phyloP scores from a whole-genome alignment of 1,284 basidiomycete species.

The Ustanciosporium gigantosporum region DNA sequence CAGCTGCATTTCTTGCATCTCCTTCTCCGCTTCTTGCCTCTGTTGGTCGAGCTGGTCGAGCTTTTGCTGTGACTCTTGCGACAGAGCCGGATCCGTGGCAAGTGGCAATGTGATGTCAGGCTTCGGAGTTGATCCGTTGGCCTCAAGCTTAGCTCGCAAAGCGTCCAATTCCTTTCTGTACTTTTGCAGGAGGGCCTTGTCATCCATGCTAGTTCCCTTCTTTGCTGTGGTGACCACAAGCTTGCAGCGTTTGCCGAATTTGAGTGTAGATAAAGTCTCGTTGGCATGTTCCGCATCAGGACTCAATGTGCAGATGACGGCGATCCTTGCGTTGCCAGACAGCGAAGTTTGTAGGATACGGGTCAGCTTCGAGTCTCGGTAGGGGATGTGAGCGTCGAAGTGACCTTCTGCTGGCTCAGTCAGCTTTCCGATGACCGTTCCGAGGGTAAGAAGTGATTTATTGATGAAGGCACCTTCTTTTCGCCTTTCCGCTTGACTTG shows the following conservation, averaged over 20 bases:
- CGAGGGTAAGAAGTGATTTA: slow-evolving; percentile 63
- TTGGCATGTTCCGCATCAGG: slow-evolving; percentile 64
- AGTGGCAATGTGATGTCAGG: background rate
- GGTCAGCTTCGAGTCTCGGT: slow-evolving; percentile 67
- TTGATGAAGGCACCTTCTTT: slow-evolving; percentile 64
- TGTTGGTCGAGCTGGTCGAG: slow-evolving; percentile 38
- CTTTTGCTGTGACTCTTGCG: slow-evolving; percentile 14
- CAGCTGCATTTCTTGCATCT: slow-evolving; percentile 48
- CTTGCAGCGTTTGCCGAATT: slow-evolving; percentile 67
- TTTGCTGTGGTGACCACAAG: slow-evolving; percentile 67
- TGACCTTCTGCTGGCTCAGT: slow-evolving; percentile 57
- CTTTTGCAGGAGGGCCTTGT: slow-evolving; percentile 56
- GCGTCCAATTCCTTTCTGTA: slow-evolving; percentile 54
- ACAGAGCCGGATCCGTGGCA: background rate
- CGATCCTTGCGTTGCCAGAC: slow-evolving; percentile 66
- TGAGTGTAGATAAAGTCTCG: slow-evolving; percentile 67
- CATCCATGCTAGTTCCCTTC: slow-evolving; percentile 63
- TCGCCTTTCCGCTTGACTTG: slow-evolving; percentile 65
- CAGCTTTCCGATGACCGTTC: slow-evolving; percentile 67
- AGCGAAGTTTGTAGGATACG: slow-evolving; percentile 67
- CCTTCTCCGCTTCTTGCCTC: slow-evolving; percentile 29
- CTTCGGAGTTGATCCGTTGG: slow-evolving; percentile 3
- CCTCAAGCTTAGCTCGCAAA: slow-evolving; percentile 45
- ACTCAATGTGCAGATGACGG: slow-evolving; percentile 66
- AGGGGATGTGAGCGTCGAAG: slow-evolving; percentile 64